These are phyloP conservation scores for Fusarium lateritium DNA, from an alignment of 2,329 filamentous ascomycete species.

Conservation along the genomic window DNA sequence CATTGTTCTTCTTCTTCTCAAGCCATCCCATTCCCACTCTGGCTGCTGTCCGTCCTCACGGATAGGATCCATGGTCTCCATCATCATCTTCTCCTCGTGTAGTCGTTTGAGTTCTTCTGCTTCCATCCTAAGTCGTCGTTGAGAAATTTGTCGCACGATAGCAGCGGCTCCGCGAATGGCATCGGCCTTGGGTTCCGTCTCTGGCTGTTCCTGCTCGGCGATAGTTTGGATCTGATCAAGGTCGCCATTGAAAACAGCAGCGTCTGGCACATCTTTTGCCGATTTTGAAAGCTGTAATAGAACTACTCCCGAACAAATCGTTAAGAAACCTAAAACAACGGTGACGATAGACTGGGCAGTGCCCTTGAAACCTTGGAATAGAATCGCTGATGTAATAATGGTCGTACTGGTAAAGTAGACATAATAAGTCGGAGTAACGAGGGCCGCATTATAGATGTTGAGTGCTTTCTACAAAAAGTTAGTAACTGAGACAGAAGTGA, in stretches of 20 bases:
- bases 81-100: constrained; percentile 80
- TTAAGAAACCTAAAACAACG: constrained; percentile 92
- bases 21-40: constrained; percentile 88
- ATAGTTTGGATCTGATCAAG: constrained; percentile 96
- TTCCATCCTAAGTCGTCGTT: constrained; percentile 82
- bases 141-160: constrained; percentile 87
- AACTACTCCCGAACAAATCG: constrained; percentile 93
- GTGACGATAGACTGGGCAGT: constrained; percentile 85
- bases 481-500: constrained; percentile 47
- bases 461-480: constrained; percentile 85
- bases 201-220: constrained; percentile 94
- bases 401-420: constrained; percentile 98
- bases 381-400: constrained; percentile 91
- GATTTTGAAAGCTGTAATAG: constrained; percentile 97
- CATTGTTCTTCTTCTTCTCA: constrained; percentile 79
- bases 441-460: constrained; percentile 95
- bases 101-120: constrained; percentile 83
- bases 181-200: constrained; percentile 95
- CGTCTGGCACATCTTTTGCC: constrained; percentile 95
- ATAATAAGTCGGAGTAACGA: constrained; percentile 98
- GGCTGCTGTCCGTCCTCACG: constrained; percentile 78
- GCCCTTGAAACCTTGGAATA: constrained; percentile 96
- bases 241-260: constrained; percentile 92
- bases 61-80: constrained; percentile 80
- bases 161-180: constrained; percentile 93